Evolutionary conservation across 2,329 filamentous ascomycete species (phyloP).

Genomic region (Cladosporium sp.): DNA sequence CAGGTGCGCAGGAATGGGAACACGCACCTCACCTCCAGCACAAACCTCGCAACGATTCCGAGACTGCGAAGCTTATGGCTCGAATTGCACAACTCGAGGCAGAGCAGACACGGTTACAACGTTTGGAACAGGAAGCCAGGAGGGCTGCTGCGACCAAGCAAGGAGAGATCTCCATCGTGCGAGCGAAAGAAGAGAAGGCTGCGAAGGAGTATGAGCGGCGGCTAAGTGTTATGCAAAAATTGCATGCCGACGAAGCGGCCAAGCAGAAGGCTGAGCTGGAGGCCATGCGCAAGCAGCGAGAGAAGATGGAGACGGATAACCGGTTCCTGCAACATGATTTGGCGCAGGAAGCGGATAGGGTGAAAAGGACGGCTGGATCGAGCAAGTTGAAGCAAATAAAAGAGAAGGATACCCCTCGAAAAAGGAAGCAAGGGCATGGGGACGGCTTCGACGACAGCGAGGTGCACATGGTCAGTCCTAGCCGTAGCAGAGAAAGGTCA

Average conservation of each 20-base stretch:
- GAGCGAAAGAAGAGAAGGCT: constrained; percentile 66
- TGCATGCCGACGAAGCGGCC: constrained; percentile 64
- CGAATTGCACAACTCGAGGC: constrained; percentile 51
- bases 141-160: constrained; percentile 62
- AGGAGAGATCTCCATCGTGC: constrained; percentile 75
- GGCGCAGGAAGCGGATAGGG: constrained; percentile 59
- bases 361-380: constrained; percentile 48
- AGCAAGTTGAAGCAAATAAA: constrained; percentile 25
- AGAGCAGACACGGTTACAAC: constrained; percentile 43
- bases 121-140: constrained; percentile 45
- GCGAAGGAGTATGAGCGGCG: constrained; percentile 65
- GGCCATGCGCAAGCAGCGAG: constrained; percentile 64
- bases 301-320: constrained; percentile 67
- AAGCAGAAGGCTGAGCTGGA: constrained; percentile 67
- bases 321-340: constrained; percentile 74
- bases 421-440: constrained; percentile 42
- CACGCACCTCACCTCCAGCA: constrained; percentile 29
- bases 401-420: constrained; percentile 33
- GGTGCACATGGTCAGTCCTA: constrained; percentile 42
- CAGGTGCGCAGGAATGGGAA: constrained; percentile 25
- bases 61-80: constrained; percentile 41
- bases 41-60: constrained; percentile 20
- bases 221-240: constrained; percentile 62
- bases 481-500: constrained; percentile 47
- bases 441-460: constrained; percentile 78